Conservation (phyloP, 257 asterid genomes). For the Ophiorrhiza pumila region DNA sequence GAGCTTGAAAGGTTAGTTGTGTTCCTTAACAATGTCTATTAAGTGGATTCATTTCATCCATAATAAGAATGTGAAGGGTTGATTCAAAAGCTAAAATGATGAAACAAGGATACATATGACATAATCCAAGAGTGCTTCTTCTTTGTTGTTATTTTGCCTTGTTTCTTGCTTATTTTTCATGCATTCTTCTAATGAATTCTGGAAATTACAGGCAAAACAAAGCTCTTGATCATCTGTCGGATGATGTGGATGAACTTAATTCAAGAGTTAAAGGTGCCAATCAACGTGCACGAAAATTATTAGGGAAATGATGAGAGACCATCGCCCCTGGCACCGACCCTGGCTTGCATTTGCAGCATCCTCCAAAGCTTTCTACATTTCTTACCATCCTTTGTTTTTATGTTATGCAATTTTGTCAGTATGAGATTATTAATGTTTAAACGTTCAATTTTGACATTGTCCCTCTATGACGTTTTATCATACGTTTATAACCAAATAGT, state of each 20-base stretch:
- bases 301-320: slow-evolving; percentile 49
- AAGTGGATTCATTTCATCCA: not conserved
- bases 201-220: slow-evolving; percentile 66
- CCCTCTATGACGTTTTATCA: too few relatives aligned
- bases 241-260: slow-evolving; percentile 75
- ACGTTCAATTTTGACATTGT: too few relatives aligned
- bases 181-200: not conserved
- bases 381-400: too few relatives aligned
- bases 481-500: too few relatives aligned
- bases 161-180: not conserved
- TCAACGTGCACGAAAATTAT: slow-evolving; percentile 57
- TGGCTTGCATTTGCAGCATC: not conserved
- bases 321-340: too few relatives aligned
- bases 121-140: too few relatives aligned
- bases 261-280: slow-evolving; percentile 83
- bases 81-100: not conserved
- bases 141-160: not conserved
- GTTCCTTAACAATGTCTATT: not conserved
- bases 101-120: not conserved
- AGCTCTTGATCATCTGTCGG: slow-evolving; percentile 71
- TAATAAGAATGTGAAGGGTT: not conserved
- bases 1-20: slow-evolving; percentile 58
- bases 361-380: not conserved
- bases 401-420: too few relatives aligned
- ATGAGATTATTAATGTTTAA: too few relatives aligned